These are phyloP conservation scores for Salix exigua DNA, from an alignment of 345 rosid species.

Conservation along the genomic window DNA sequence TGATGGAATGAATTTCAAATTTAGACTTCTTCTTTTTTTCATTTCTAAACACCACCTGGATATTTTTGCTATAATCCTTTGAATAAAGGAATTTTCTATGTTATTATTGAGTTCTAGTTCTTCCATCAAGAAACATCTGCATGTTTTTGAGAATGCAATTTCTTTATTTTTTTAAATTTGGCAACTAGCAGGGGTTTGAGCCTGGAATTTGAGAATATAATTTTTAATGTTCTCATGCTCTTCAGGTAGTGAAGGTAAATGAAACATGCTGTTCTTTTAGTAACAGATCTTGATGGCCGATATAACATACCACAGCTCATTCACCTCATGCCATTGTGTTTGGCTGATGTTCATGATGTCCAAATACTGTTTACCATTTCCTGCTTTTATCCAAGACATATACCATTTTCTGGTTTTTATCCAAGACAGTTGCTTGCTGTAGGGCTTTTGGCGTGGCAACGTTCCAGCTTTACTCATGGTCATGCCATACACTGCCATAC, in stretches of 20 bases:
- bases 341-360: not conserved
- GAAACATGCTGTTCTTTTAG: not conserved
- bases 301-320: not conserved
- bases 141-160: not conserved
- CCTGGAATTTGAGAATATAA: not conserved
- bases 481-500: constrained; percentile 95
- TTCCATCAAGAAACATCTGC: too few species aligned
- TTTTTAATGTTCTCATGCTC: not conserved
- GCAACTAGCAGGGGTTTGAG: too few species aligned
- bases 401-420: not conserved
- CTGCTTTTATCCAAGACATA: constrained; percentile 6
- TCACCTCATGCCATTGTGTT: not conserved
- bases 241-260: not conserved
- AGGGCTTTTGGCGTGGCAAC: constrained; percentile 99
- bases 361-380: not conserved
- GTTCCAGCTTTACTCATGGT: constrained; percentile 98
- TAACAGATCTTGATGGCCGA: not conserved
- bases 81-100: too few species aligned
- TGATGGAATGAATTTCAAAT: not conserved
- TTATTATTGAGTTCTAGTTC: too few species aligned
- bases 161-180: too few species aligned
- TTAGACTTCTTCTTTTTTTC: not conserved
- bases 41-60: not conserved
- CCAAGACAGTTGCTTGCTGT: constrained; percentile 25
- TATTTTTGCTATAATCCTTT: too few species aligned